phyloP scores from a whole-genome alignment of 345 rosid species.

The Carallia pectinifolia region DNA sequence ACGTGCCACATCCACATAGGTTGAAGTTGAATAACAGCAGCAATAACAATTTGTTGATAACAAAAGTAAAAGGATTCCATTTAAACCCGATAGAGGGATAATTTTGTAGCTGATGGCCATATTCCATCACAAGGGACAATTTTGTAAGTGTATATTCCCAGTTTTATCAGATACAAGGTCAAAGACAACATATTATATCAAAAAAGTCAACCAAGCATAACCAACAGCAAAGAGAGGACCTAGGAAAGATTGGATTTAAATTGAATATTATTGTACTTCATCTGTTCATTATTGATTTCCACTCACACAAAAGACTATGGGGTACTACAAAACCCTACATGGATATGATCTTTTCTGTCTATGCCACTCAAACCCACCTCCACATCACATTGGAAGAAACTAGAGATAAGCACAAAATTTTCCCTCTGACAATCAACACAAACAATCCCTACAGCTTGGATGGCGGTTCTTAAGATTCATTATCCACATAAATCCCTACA shows the following conservation, averaged over 20 bases:
- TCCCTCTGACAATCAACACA: not conserved
- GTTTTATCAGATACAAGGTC: too few relatives aligned
- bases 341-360: not conserved
- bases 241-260: too few relatives aligned
- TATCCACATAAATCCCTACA: constrained; percentile 30
- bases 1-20: not conserved
- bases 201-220: too few relatives aligned
- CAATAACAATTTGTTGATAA: not conserved
- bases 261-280: not conserved
- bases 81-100: too few relatives aligned
- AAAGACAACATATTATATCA: too few relatives aligned
- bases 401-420: not conserved
- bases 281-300: not conserved
- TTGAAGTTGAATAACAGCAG: not conserved
- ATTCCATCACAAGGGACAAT: too few relatives aligned
- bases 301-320: not conserved
- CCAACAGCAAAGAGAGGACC: too few relatives aligned
- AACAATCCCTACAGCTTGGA: not conserved
- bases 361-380: constrained; percentile 1
- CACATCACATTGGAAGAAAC: not conserved
- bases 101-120: too few relatives aligned
- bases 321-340: not conserved
- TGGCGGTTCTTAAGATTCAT: constrained; percentile 12
- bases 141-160: too few relatives aligned
- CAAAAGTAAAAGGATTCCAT: too few relatives aligned